Base-by-base conservation (phyloP, 139 green algal species). In the Bryopsis sp. region DNA sequence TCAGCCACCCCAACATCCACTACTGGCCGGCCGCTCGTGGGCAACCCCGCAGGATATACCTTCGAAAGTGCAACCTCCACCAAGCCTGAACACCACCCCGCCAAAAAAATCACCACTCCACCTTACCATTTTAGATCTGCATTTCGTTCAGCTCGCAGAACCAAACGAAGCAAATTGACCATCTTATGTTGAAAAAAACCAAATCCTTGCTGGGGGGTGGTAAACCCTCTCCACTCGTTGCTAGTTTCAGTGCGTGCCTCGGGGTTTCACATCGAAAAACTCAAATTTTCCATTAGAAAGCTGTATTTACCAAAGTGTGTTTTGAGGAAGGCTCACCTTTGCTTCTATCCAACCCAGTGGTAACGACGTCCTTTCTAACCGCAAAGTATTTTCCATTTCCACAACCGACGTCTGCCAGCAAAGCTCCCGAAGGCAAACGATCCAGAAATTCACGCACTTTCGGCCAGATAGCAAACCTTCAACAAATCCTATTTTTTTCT, bases 301-400 rank as follows among this genome's bases (percentile, higher is more conserved):
- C n/a, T n/a, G n/a, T n/a, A n/a, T n/a, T n/a, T n/a, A n/a, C n/a
- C n/a, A n/a, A n/a, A n/a, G n/a, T n/a, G n/a, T n/a, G n/a, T n/a
- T n/a, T n/a, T n/a, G n/a, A n/a, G n/a, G n/a, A n/a, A n/a, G 50
- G 1, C 76, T 46, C 72, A 87, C 81, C 83, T 59, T 34, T n/a
- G 71, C 82, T 89, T 39, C 84, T 80, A 75, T 95, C 90, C 35
- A 74, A 85, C 46, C 81, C 89, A 39, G 92, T 61, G 57, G 93
- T 77, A 4, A 79, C 81, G 1, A 90, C 24, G 81, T 96, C 90
- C 0, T 59, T 39, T 2, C 90, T 66, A 64, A 96, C 82, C 0
- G 76, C 84, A 74, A 97, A 90, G 83, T 97, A 97, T 82, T 98
- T 98, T 43, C 95, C 95, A 75, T 99, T 99, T 54, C 95, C 95